Base-by-base conservation (phyloP, 306 rosid species). In the Glycyrrhiza uralensis region DNA sequence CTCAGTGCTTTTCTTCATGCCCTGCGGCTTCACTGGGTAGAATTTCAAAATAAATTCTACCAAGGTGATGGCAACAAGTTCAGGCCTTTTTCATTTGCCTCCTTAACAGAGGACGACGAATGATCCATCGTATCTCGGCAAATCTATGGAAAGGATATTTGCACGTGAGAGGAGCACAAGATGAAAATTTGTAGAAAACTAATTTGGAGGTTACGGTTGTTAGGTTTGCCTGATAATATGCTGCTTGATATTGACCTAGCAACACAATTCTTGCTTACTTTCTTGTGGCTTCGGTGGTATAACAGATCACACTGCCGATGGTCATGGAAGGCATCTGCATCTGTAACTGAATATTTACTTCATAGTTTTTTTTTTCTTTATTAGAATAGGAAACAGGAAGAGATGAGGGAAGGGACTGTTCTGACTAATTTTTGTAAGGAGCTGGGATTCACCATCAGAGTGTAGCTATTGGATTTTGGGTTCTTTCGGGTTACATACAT, bases 21-120 rank as follows among this genome's bases (percentile, higher is more conserved):
- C 79, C 68, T 95, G 79, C 96, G 99, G 85, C 99, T 95, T 63
- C 99, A 95, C 79, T 95, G 99, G 99, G 96, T 95, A 39, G 99
- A 95, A 79, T 95, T 88, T 83, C 99, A 95, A 82, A 89, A 84
- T 69, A 95, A 95, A 70, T 95, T 95, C 87, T 95, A 95, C 85
- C 79, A 85, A 11, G 99, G 97, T 10, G 99, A 95, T 81, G 99
- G 99, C 72, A 81, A 86, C 83, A 91, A 95, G 88, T 95, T 95
- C 90, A 88, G 55, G 81, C 99, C 99, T 29, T 95, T 95, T 79
- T 88, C 99, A 60, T 91, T 91, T 17, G 84, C 96, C 55, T 60
- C 89, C 73, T 75, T 89, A 75, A 75, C 76, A 1, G 96, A 88
- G 77, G 99, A 95, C 5, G 99, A 95, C 10, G 97, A 89, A 69